Base-by-base conservation (phyloP, 202 grass and related monocot genomes). In the Saccharum hybrid region DNA sequence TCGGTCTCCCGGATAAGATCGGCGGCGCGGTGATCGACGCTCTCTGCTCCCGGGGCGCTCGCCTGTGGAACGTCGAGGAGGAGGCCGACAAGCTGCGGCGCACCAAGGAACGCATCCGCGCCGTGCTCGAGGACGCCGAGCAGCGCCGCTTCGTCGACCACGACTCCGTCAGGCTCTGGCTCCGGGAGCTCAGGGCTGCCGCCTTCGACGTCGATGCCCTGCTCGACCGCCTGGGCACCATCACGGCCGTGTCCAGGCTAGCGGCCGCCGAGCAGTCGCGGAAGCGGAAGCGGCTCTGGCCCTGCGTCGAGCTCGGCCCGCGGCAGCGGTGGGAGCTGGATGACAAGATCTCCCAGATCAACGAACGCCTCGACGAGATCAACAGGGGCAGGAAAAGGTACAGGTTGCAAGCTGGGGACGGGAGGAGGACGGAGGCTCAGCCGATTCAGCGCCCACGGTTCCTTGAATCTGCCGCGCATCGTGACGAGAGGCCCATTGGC, bases 141-240 rank as follows among this genome's bases (percentile, higher is more conserved):
- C 45, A 93, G 69, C 82, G 78, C 70, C 88, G 91, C 69, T 76
- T 81, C 82, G 67, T 93, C 5, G 74, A 81, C 38, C 56, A 93
- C 16, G 36, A 72, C 38, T 73, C 33, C 3, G 88, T 87, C 75
- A 84, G 37, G 84, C 74, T 83, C 39, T 84, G 84, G 88, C 81
- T 88, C 63, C 64, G 46, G 52, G 63, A 88, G 43, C 77, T 91
- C 60, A 51, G 66, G 23, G 86, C 82, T n/a, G 10, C 72, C 33
- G 73, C 85, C 4, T 87, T 78, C 43, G 71, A 84, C 39, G 68
- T 72, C 46, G 89, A 88, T 13, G 14, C 71, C 36, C 36, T 87
- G 26, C 26, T 81, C 37, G 78, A 83, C 49, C 45, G 6, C 23
- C 69, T 80, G 38, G 56, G 19, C 39, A 81, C 79, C 74, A 13